phyloP scores from a whole-genome alignment of 1,284 basidiomycete genomes.

The Ceratobasidium sp. region DNA sequence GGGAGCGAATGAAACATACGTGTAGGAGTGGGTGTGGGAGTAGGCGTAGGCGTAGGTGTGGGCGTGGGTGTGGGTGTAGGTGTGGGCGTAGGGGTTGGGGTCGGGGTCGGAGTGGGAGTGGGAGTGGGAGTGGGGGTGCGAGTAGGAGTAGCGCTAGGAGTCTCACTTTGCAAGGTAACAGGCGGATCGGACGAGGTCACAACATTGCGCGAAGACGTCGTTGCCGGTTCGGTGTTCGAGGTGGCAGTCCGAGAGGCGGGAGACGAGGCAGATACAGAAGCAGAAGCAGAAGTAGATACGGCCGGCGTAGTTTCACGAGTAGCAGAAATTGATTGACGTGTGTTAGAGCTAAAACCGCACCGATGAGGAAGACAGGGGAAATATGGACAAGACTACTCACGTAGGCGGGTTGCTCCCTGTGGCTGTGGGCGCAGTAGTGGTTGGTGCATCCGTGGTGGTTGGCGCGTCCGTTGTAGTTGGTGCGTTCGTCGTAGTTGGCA shows the following conservation, averaged over 20 bases:
- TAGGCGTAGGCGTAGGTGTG: neutral
- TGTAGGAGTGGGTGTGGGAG: constrained; percentile 3
- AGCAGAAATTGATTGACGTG: constrained; percentile 29
- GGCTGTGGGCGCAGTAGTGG: constrained; percentile 1
- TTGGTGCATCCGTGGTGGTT: no score
- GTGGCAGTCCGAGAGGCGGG: neutral
- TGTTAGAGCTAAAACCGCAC: constrained; percentile 10
- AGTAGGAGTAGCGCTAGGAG: constrained; percentile 3
- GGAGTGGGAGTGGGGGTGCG: neutral
- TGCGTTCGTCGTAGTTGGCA: no score
- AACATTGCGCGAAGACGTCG: neutral
- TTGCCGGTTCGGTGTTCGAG: constrained; percentile 12
- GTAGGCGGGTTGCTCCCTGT: neutral
- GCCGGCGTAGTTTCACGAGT: neutral
- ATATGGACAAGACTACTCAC: constrained; percentile 4
- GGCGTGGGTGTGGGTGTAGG: neutral
- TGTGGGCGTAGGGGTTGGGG: constrained; percentile 21
- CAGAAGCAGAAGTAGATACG: constrained; percentile 17
- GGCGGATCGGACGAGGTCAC: constrained; percentile 24
- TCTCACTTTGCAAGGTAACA: constrained; percentile 27
- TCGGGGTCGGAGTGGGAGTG: constrained; percentile 7
- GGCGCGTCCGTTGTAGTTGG: no score
- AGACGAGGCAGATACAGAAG: constrained; percentile 1
- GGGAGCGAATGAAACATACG: neutral
- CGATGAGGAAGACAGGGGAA: constrained; percentile 4